Evolutionary conservation across 805 yeast genomes (phyloP).

Genomic region (Saccharomycopsis babjevae): DNA sequence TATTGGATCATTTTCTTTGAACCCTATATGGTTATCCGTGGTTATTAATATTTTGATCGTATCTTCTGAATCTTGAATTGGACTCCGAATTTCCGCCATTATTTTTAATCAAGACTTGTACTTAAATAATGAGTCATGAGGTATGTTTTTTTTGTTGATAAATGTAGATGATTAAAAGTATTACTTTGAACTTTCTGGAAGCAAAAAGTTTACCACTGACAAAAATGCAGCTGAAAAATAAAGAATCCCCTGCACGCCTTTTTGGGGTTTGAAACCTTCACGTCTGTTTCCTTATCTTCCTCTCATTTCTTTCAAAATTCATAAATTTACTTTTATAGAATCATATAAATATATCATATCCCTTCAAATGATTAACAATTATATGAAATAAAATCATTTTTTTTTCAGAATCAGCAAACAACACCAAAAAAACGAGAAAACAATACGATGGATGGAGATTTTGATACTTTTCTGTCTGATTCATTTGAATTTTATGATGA

Average conservation of each 20-base stretch:
- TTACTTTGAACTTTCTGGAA: background rate
- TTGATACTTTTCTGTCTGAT: background rate
- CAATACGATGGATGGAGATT: background rate
- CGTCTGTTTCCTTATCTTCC: background rate
- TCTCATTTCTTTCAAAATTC: background rate
- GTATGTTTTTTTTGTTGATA: too few species aligned
- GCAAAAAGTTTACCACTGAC: too few species aligned
- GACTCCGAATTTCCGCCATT: slow-evolving; percentile 5
- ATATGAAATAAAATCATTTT: background rate
- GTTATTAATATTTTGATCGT: slow-evolving; percentile 74
- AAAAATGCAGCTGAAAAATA: too few species aligned
- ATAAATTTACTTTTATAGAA: background rate
- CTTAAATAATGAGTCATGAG: too few species aligned
- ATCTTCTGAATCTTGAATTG: slow-evolving; percentile 31
- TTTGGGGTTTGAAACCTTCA: too few species aligned
- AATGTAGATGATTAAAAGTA: background rate
- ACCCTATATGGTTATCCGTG: slow-evolving; percentile 96
- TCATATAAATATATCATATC: too few species aligned
- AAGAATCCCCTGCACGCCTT: too few species aligned
- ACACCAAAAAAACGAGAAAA: background rate
- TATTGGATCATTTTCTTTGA: slow-evolving; percentile 78
- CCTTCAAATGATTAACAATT: background rate
- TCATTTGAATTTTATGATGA: background rate
- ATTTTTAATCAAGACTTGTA: background rate
- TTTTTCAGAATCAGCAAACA: too few species aligned